Evolutionary conservation across 169 alveolate genomes (phyloP), one percentile per base, ranked within the genome.

Genomic region (Toxoplasma gondii): DNA sequence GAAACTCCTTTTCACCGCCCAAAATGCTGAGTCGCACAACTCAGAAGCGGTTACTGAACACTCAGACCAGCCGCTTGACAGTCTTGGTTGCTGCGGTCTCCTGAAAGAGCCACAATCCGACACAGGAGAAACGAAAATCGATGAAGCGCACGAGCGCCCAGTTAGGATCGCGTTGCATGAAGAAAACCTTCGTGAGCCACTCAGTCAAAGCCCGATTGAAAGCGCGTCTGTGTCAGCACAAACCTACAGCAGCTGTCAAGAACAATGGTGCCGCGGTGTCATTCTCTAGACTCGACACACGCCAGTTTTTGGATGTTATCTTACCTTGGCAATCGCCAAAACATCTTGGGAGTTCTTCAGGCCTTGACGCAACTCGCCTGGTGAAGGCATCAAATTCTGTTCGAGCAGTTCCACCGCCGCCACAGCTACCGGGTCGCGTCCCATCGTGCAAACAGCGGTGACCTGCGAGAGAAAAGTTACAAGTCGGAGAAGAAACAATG

Each of bases 381-480:
- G 92, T 0, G 95, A 27, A 7, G 96, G 96, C 95, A 94, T 91
- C 41, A 94, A 7, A 39, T 88, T 88, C 53, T 27, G 45, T 45
- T 81, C 43, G 93, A 94, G 54, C 44, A 87, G 74, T 58, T 94
- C 96, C 31, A 83, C 88, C 38, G 81, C 74, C 45, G 94, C 95
- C 17, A 92, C 95, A 39, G 95, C 95, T 0, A 64, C 94, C 17
- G 96, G 96, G 54, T 94, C 96, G 29, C 81, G 74, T 38, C 91
- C 93, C 90, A 91, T 87, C 29, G 96, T 91, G 38, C 95, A 95
- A 1, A 88, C 96, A 0, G 96, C 96, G 0, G 44, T 44, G 36
- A 94, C 91, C 94, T 94, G 94, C 9, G 7, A 49, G n/a, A 43
- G n/a, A 84, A 31, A 36, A 58, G 39, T 1, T 38, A 19, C 29